A percentile compares a stretch with the other conserved stretches of the same genome.
Evolutionary conservation across 306 rosid genomes (phyloP).

Genomic region (Vicia sativa): DNA sequence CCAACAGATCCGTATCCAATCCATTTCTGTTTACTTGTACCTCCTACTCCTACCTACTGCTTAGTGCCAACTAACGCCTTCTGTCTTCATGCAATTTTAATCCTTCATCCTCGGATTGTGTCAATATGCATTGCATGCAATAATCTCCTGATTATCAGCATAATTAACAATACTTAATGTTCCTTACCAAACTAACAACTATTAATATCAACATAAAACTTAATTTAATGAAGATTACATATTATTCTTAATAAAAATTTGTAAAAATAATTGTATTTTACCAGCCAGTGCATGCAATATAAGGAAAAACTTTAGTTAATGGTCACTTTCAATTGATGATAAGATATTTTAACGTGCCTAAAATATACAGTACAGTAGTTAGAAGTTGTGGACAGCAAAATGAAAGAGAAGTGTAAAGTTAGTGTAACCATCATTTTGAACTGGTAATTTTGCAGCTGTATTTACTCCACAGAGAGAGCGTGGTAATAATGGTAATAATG

Average conservation of each 20-base stretch:
- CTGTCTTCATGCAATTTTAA: slow-evolving; percentile 2
- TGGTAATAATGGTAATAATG: slow-evolving; percentile 34
- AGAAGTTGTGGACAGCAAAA: slow-evolving; percentile 34
- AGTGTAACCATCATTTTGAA: slow-evolving; percentile 24
- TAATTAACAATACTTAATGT: neutral
- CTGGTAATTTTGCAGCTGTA: slow-evolving; percentile 37
- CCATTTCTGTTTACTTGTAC: slow-evolving; percentile 15
- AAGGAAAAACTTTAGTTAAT: neutral
- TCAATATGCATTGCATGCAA: slow-evolving; percentile 28
- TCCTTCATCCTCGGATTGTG: neutral
- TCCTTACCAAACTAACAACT: neutral
- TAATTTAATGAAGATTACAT: too few species aligned
- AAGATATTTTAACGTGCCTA: neutral
- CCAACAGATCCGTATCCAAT: slow-evolving; percentile 8
- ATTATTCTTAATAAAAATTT: too few species aligned
- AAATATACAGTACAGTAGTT: slow-evolving; percentile 5
- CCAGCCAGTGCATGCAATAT: neutral
- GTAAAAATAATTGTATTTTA: too few species aligned
- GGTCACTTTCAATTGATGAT: neutral
- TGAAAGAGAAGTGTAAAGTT: slow-evolving; percentile 37
- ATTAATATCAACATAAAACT: neutral
- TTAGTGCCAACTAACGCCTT: slow-evolving; percentile 3
- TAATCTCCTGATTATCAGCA: slow-evolving; percentile 1
- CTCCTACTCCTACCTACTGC: neutral
- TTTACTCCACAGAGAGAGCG: slow-evolving; percentile 1